Base-by-base conservation (phyloP, 208 protist species). In the Leishmania mexicana region DNA sequence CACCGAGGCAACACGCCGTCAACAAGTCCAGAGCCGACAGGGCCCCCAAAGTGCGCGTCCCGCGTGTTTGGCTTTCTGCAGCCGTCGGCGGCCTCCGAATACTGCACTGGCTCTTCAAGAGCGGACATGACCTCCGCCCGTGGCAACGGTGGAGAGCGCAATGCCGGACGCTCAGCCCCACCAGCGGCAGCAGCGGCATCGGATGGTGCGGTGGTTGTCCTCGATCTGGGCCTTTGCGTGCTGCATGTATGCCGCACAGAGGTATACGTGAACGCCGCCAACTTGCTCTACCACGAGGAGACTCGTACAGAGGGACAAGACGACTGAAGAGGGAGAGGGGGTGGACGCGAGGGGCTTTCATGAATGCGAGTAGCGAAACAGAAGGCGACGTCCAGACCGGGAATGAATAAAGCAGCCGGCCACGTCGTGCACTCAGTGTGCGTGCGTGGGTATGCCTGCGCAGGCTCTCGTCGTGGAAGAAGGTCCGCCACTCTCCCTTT, bases 251-350 rank as follows among this genome's bases (percentile, higher is more conserved):
- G 21, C 19, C 45, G 53, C 47, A 45, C 24, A 24, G 78, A 85
- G 2, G 42, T 60, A n/a, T 81, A 82, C 65, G 78, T 85, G 51
- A 81, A 81, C 75, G 82, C 78, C 21, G 47, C 53, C 17, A 85
- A 82, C 64, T 53, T 76, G 38, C 17, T 74, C 42, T 77, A 45
- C 24, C 65, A 21, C 1, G 40, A 70, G 24, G 68, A 10, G 38
- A 53, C 68, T 6, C 19, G 31, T 2, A 15, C 42, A 42, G 42
- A 21, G 58, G 13, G 10, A 28, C 58, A 58, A 58, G 4, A 58
- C 24, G 21, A 58, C 54, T 28, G 54, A 58, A 24, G 54, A 58
- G 54, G 10, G 62, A 40, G 4, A 35, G 31, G 62, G n/a, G 7
- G 8, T 8, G 10, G n/a, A 28, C 0, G 31, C 0, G 31, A 10